Evolutionary conservation across 2,329 filamentous ascomycete species (phyloP).

Genomic region (Akanthomyces uredinophilus): DNA sequence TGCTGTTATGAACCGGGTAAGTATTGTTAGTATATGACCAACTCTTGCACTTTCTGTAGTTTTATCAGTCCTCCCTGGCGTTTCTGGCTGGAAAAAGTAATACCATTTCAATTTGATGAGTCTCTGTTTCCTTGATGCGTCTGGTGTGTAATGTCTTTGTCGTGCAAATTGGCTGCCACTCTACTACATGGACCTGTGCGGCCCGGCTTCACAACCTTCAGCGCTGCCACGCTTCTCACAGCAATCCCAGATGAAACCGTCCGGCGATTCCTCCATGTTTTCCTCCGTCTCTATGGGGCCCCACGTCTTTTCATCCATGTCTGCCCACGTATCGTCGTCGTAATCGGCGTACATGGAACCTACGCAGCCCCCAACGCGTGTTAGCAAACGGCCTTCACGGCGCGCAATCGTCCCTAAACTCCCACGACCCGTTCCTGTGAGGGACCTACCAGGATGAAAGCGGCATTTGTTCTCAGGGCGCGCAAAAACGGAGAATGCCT

Average conservation of each 20-base stretch:
- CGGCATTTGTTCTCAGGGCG: not conserved
- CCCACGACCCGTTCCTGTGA: too few relatives aligned
- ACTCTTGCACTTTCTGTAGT: conserved; percentile 12
- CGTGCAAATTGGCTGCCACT: not conserved
- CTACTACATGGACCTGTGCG: not conserved
- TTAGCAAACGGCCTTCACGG: conserved; percentile 13
- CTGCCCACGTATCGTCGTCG: conserved; percentile 14
- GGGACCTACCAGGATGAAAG: not conserved
- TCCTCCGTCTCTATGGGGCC: conserved; percentile 17
- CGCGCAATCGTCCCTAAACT: not conserved
- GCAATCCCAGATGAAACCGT: conserved; percentile 23
- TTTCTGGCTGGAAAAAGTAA: conserved; percentile 13
- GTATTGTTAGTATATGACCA: conserved; percentile 6
- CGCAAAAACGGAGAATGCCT: not conserved
- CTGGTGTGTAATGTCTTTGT: not conserved
- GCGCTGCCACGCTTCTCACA: conserved; percentile 15
- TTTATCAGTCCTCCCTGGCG: conserved; percentile 12
- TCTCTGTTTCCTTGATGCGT: not conserved
- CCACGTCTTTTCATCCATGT: conserved; percentile 17
- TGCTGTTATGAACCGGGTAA: conserved; percentile 15
- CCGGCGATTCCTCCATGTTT: conserved; percentile 10
- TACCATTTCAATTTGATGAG: not conserved
- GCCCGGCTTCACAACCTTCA: conserved; percentile 15
- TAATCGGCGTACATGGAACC: conserved; percentile 9
- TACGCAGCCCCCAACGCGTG: not conserved